Base-by-base conservation (phyloP, 352 stramenopile species). In the Phytopythium chamaehyphon region DNA sequence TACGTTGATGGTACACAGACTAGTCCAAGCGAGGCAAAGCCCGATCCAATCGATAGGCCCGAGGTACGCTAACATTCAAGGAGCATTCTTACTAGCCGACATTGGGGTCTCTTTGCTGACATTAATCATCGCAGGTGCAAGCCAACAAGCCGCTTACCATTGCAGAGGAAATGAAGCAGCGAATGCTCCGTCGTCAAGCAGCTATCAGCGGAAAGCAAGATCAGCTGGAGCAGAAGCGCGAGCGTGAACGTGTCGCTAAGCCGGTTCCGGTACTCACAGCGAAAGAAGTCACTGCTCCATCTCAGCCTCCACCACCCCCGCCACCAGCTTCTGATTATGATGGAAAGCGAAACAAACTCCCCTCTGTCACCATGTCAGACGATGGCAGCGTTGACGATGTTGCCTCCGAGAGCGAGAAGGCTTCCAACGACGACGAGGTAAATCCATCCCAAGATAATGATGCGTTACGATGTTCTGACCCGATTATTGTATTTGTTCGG, bases 121-220 rank as follows among this genome's bases (percentile, higher is more conserved):
- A 16, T 21, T 38, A 19, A 48, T 31, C 15, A 22, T 40, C 36
- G 1, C 22, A 47, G 28, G 28, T n/a, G 12, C 51, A 37, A 15
- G 37, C 71, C 9, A 70, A 59, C 16, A 82, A 87, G 37, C 80
- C 78, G 8, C 50, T 90, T 31, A 85, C 83, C 4, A 88, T 91
- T 31, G 74, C 78, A 28, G 80, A 95, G 43, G 76, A 93, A 65
- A 86, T 95, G 69, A 86, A 88, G 47, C 62, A 90, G 58, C 71
- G 83, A 37, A 86, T 95, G 75, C 61, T 76, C 12, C 84, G 84
- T 43, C 78, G 82, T 1, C 71, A 90, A 52, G 80, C 76, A 26
- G 80, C 79, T 35, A 84, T 91, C 60, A 93, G 84, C 58, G 84
- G 84, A 43, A 93, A 92, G 47, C 79, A 90, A 39, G 84, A 95